Evolutionary conservation across 2,329 filamentous ascomycete species (phyloP), one percentile per base, ranked within the genome.

Genomic region (Calonectria ilicicola): DNA sequence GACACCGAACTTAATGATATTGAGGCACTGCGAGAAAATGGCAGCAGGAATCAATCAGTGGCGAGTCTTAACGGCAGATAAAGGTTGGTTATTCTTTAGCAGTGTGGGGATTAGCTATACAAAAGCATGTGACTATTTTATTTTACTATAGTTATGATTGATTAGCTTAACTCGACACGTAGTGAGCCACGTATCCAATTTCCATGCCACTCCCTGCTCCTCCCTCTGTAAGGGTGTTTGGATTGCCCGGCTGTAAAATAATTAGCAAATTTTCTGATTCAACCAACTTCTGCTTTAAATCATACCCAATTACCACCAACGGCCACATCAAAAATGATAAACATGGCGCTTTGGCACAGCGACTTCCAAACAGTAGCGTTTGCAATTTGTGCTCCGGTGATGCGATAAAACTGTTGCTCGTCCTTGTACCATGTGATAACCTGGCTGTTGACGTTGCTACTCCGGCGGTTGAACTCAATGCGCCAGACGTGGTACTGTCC

Each of bases 291-390:
- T 14, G 0, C 21, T 3, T 1, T 21, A 15, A 60, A 69, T 85
- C 87, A 80, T 82, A 88, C 89, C 87, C 82, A 88, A 75, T 85
- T 82, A 26, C 89, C 89, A 9, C 89, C 89, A 32, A 91, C 86
- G 51, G 89, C 89, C 5, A 91, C 82, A 71, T 91, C 91, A 58
- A 91, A 79, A 67, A 91, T 86, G 64, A 91, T 78, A 75, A 85
- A 90, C 77, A 89, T 75, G 2, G 89, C 85, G 65, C 82, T 86
- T 73, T 90, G 86, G 19, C 87, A 87, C n/a, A 91, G 79, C 3
- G 84, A 82, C 5, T 79, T 83, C 89, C 89, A 91, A 15, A 86
- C 82, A 1, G 78, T 81, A 67, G 84, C 78, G 68, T 89, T 84
- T 44, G 82, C 83, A 69, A 91, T 84, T 32, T 84, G 80, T 0